These are phyloP conservation scores for Paecilomyces sp. DNA, from an alignment of 2,329 filamentous ascomycete species.

Conservation along the genomic window DNA sequence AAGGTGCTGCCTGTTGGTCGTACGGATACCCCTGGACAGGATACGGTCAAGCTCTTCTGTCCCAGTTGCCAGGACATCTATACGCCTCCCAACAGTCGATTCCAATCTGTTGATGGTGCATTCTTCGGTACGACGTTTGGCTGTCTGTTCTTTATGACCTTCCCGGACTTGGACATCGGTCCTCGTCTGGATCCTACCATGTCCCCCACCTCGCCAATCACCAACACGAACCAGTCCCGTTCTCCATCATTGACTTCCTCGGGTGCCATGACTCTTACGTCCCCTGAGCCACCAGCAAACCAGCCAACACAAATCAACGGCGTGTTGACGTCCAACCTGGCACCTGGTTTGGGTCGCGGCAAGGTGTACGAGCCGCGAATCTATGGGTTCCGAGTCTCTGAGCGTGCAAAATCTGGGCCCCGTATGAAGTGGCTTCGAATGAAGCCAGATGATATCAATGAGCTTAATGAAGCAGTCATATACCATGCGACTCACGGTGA, in stretches of 20 bases:
- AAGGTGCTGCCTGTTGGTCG: slow-evolving; percentile 89
- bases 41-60: slow-evolving; percentile 98
- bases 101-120: slow-evolving; percentile 93
- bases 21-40: slow-evolving; percentile 89
- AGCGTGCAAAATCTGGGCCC: slow-evolving; percentile 80
- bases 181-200: slow-evolving; percentile 54
- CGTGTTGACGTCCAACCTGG: slow-evolving; percentile 77
- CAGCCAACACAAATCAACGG: slow-evolving; percentile 66
- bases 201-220: slow-evolving; percentile 15
- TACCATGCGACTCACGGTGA: slow-evolving; percentile 27
- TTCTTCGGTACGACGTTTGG: slow-evolving; percentile 98
- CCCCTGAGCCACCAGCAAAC: slow-evolving; percentile 30
- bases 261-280: slow-evolving; percentile 15
- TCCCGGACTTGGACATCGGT: slow-evolving; percentile 84
- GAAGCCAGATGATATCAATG: slow-evolving; percentile 69
- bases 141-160: slow-evolving; percentile 95
- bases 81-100: slow-evolving; percentile 92
- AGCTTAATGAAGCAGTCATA: slow-evolving; percentile 65
- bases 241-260: slow-evolving; percentile 24
- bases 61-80: slow-evolving; percentile 96
- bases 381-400: slow-evolving; percentile 92
- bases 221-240: slow-evolving; percentile 23
- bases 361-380: slow-evolving; percentile 93
- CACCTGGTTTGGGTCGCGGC: slow-evolving; percentile 71
- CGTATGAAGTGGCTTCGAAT: slow-evolving; percentile 95